Percentiles rank a stretch among this genome's conserved stretches.
phyloP scores from a whole-genome alignment of 2,329 filamentous ascomycete species.

The Talaromyces sp. region DNA sequence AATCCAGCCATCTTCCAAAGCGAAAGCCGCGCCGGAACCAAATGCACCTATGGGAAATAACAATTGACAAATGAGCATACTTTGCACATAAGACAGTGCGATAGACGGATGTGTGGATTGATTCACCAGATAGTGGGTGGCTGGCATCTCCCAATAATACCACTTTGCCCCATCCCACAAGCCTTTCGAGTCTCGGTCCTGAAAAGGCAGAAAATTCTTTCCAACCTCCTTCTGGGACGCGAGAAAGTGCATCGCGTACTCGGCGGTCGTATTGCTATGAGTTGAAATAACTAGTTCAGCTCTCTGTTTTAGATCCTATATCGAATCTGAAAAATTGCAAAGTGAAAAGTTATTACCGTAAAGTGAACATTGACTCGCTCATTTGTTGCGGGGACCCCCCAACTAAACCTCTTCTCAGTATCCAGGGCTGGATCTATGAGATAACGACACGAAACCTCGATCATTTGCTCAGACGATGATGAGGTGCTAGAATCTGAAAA shows the following conservation, averaged over 20 bases:
- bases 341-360: not conserved
- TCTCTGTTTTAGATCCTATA: not conserved
- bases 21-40: slow-evolving; percentile 31
- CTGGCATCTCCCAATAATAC: slow-evolving; percentile 1
- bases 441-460: slow-evolving; percentile 3
- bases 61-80: too few species aligned
- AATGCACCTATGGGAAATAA: not conserved
- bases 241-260: not conserved
- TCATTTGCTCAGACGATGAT: not conserved
- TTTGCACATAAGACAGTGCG: too few species aligned
- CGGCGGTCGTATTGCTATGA: not conserved
- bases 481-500: not conserved
- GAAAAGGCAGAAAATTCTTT: slow-evolving; percentile 4
- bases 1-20: slow-evolving; percentile 45
- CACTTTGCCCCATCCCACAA: slow-evolving; percentile 3
- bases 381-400: slow-evolving; percentile 18
- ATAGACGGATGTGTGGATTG: not conserved
- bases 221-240: not conserved
- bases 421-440: slow-evolving; percentile 9
- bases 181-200: not conserved
- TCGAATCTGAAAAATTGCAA: not conserved
- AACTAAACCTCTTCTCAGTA: slow-evolving; percentile 16
- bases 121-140: slow-evolving; percentile 2
- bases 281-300: not conserved
- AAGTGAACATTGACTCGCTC: slow-evolving; percentile 17